Evolutionary conservation across 2,329 filamentous ascomycete species (phyloP), one percentile per base, ranked within the genome.

Genomic region (Claviceps arundinis): DNA sequence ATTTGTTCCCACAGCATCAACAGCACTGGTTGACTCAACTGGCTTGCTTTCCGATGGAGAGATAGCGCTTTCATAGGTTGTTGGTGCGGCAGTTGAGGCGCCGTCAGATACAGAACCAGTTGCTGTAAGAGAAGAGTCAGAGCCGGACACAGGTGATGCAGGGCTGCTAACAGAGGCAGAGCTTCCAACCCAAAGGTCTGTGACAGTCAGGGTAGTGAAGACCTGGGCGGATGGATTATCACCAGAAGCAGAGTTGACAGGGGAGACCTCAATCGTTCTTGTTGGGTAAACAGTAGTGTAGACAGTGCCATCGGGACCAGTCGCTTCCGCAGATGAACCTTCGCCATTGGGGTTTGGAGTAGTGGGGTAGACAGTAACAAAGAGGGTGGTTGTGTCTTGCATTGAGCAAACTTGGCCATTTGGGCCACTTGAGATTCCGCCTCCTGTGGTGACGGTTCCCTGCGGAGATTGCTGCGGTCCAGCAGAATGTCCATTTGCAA

Each of bases 361-460:
- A 52, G 63, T 61, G 14, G 69, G 66, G 50, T 65, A 66, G 48
- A 76, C 64, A 37, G 75, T 76, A 56, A 78, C 62, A 57, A 75
- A 73, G 55, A 77, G 67, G 41, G 74, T 77, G 38, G 65, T 68
- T 38, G 69, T 70, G 7, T 61, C 61, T 53, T 66, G 59, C 42
- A 65, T 54, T 55, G 67, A 63, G 57, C 75, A 77, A 24, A 67
- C 72, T 47, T 63, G 59, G 42, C 44, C 56, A 47, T 45, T 47
- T 37, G 47, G 24, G 4, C 43, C 54, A 26, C 42, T 52, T 4
- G 55, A 51, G 38, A 47, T 48, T 38, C 54, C 51, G 34, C 44
- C 43, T 38, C 50, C 48, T 19, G 42, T 52, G n/a, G 48, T 53
- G 17, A 52, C 22, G 24, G 50, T 49, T 24, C 53, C 51, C 42